These are phyloP conservation scores for Tolypocladium inflatum DNA, from an alignment of 2,329 filamentous ascomycete genomes.

Conservation along the genomic window DNA sequence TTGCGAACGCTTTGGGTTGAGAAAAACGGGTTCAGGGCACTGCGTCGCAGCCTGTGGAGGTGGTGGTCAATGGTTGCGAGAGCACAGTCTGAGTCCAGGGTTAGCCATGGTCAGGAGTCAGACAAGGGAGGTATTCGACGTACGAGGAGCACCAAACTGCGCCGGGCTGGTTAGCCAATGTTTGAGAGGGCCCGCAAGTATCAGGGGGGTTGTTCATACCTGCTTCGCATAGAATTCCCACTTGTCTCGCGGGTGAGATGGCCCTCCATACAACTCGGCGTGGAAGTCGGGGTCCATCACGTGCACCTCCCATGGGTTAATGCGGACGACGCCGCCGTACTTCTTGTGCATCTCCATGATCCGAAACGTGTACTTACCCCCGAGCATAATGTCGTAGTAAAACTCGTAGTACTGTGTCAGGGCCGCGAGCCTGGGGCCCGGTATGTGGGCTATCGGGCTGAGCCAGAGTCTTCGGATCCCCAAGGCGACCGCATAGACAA, in stretches of 20 bases:
- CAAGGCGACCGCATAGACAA: constrained; percentile 18
- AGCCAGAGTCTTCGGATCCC: constrained; percentile 23
- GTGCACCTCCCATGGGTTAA: constrained; percentile 30
- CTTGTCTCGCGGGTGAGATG: constrained; percentile 19
- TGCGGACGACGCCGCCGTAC: constrained; percentile 31
- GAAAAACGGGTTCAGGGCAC: constrained; percentile 26
- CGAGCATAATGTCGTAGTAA: constrained; percentile 32
- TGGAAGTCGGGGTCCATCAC: constrained; percentile 27
- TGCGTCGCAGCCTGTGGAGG: constrained; percentile 21
- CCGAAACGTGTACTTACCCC: constrained; percentile 31
- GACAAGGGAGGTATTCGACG: background rate
- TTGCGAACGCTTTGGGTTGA: constrained; percentile 25
- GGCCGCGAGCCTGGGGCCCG: constrained; percentile 28
- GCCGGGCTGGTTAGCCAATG: constrained; percentile 1
- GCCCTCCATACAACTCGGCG: constrained; percentile 26
- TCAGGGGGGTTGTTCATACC: constrained; percentile 12
- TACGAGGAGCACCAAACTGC: constrained; percentile 24
- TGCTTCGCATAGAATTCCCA: constrained; percentile 26
- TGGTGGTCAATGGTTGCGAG: constrained; percentile 25
- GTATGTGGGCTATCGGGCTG: constrained; percentile 27
- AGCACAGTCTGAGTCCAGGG: constrained; percentile 13
- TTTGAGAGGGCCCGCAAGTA: background rate
- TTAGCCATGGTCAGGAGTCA: background rate
- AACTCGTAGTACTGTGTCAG: constrained; percentile 29
- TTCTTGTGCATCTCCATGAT: constrained; percentile 29